Conservation (phyloP, 208 protist genomes). For the Acanthamoeba triangularis region DNA sequence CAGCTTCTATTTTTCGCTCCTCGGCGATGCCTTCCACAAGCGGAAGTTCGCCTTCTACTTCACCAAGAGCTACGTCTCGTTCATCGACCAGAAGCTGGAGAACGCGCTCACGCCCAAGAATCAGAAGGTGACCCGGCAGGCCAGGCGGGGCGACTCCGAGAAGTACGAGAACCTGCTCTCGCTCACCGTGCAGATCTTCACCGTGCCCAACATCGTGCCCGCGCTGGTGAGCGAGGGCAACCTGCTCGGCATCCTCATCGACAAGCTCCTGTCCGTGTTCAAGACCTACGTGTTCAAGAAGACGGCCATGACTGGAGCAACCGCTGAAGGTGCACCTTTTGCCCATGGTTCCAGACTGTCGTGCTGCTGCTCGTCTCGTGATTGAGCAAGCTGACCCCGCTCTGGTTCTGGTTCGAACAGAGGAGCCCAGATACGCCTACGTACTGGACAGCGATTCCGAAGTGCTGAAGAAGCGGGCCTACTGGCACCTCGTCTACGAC, state of each 20-base stretch:
- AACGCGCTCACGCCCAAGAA: slow-evolving; percentile 48
- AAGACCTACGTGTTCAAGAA: slow-evolving; percentile 18
- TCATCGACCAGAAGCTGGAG: slow-evolving; percentile 72
- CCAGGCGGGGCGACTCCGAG: not conserved
- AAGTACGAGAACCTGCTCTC: slow-evolving; percentile 55
- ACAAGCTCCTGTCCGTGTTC: slow-evolving; percentile 51
- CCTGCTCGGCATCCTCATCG: slow-evolving; percentile 41
- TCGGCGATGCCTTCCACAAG: slow-evolving; percentile 60
- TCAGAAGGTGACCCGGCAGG: not conserved
- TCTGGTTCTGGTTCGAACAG: not conserved
- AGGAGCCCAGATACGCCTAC: not conserved
- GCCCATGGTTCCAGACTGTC: not conserved
- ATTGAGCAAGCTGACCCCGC: not conserved
- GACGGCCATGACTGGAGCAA: not conserved
- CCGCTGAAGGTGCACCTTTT: not conserved
- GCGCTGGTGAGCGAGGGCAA: slow-evolving; percentile 17
- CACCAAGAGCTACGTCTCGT: slow-evolving; percentile 24
- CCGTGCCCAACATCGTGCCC: slow-evolving; percentile 60
- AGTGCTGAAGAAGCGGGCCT: slow-evolving; percentile 48
- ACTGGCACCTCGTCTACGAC: slow-evolving; percentile 64
- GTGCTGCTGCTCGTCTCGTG: not conserved
- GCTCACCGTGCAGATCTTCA: slow-evolving; percentile 70
- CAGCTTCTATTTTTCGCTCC: slow-evolving; percentile 53
- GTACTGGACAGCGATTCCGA: not conserved
- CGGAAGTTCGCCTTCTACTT: slow-evolving; percentile 54